These are phyloP conservation scores for Shiraia sp. DNA, from an alignment of 2,329 filamentous ascomycete genomes.

Conservation along the genomic window DNA sequence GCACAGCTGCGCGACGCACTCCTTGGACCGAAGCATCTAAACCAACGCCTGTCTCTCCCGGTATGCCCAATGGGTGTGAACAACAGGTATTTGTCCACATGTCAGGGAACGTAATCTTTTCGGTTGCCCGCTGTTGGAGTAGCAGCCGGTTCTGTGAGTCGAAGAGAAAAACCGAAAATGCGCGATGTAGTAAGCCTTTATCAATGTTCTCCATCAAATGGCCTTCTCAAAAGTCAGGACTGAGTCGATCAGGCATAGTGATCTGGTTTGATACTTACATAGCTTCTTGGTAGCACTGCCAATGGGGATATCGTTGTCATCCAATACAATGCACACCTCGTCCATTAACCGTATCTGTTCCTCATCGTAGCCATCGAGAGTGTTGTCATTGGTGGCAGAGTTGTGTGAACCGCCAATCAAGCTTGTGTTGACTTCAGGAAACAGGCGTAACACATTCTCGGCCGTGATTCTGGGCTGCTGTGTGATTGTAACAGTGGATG, in stretches of 20 bases:
- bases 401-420: slow-evolving; percentile 65
- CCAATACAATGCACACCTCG: slow-evolving; percentile 95
- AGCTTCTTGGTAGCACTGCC: slow-evolving; percentile 98
- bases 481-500: slow-evolving; percentile 38
- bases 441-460: slow-evolving; percentile 82
- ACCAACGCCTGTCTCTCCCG: slow-evolving; percentile 84
- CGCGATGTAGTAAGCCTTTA: slow-evolving; percentile 91
- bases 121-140: slow-evolving; percentile 89
- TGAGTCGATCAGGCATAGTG: not conserved
- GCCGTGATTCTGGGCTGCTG: slow-evolving; percentile 71
- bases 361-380: slow-evolving; percentile 89
- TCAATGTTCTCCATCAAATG: slow-evolving; percentile 99
- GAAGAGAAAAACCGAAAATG: slow-evolving; percentile 98
- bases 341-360: slow-evolving; percentile 99
- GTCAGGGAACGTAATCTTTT: slow-evolving; percentile 99
- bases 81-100: slow-evolving; percentile 99
- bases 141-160: slow-evolving; percentile 90
- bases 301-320: slow-evolving; percentile 89
- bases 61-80: slow-evolving; percentile 91
- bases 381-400: slow-evolving; percentile 60
- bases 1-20: slow-evolving; percentile 87
- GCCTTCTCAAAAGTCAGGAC: slow-evolving; percentile 57
- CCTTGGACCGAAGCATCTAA: slow-evolving; percentile 80
- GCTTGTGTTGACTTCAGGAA: slow-evolving; percentile 76
- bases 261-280: slow-evolving; percentile 64